These are phyloP conservation scores for Pleurotus pulmonarius DNA, from an alignment of 768 basidiomycete species.

Conservation along the genomic window DNA sequence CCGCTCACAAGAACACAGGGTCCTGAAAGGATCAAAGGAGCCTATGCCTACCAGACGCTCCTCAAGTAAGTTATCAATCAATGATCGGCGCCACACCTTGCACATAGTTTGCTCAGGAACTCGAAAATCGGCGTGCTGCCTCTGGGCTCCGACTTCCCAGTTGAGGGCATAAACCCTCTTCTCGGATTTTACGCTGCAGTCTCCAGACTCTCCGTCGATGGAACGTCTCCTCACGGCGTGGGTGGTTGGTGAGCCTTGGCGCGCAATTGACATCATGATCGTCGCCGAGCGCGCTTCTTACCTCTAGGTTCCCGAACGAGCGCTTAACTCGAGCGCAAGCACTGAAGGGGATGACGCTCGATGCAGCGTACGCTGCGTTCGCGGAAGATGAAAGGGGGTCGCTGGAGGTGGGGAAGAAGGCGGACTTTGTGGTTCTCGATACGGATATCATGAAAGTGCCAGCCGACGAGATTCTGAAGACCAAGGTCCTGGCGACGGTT, in stretches of 20 bases:
- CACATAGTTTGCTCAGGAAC: constrained; percentile 26
- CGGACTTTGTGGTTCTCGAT: constrained; percentile 85
- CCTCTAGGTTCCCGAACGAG: constrained; percentile 69
- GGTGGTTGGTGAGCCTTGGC: constrained; percentile 67
- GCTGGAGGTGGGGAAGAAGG: constrained; percentile 72
- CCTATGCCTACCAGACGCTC: constrained; percentile 86
- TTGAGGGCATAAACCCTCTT: constrained; percentile 87
- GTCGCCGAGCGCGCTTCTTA: constrained; percentile 4
- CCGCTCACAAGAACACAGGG: constrained; percentile 43
- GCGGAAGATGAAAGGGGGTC: constrained; percentile 69
- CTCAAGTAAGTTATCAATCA: constrained; percentile 48
- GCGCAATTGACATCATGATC: not conserved
- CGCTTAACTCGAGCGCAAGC: constrained; percentile 79
- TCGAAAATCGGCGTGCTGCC: constrained; percentile 60
- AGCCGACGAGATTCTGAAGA: constrained; percentile 45
- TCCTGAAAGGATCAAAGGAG: constrained; percentile 74
- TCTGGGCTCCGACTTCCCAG: constrained; percentile 92
- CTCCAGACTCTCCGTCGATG: constrained; percentile 62
- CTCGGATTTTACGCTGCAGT: constrained; percentile 89
- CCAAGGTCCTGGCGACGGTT: constrained; percentile 57
- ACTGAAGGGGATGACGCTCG: constrained; percentile 86
- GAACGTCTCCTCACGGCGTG: constrained; percentile 77
- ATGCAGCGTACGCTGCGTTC: constrained; percentile 87
- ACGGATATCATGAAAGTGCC: constrained; percentile 72
- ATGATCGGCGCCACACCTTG: not conserved